A percentile compares a stretch with the other conserved stretches of the same genome.
Conservation (phyloP, 2,329 filamentous ascomycete genomes). For the Trichophyton schoenleinii region DNA sequence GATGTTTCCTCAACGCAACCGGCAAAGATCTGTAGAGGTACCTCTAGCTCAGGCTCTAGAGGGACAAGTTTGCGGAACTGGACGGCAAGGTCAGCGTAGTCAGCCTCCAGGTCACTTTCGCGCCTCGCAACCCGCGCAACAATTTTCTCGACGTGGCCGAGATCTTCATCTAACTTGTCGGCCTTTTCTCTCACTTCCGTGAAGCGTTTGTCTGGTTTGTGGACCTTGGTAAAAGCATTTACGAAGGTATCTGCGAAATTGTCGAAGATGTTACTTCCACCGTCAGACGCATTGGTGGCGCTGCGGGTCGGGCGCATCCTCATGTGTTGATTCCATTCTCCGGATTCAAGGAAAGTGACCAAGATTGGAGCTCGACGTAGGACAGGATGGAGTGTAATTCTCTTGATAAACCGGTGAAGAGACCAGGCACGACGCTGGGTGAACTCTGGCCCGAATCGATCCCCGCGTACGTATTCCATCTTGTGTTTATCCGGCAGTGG, state of each 20-base stretch:
- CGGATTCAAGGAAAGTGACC: conserved; percentile 79
- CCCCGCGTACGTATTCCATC: conserved; percentile 95
- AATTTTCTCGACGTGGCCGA: conserved; percentile 90
- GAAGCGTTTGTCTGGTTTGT: conserved; percentile 90
- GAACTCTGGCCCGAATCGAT: conserved; percentile 89
- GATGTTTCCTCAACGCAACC: conserved; percentile 74
- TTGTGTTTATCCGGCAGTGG: conserved; percentile 97
- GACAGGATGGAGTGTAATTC: conserved; percentile 76
- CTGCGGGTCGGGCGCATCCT: conserved; percentile 57
- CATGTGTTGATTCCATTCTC: conserved; percentile 97
- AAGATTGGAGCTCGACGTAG: conserved; percentile 72
- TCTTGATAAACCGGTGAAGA: conserved; percentile 77
- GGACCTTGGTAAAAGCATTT: conserved; percentile 91
- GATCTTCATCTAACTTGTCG: conserved; percentile 87
- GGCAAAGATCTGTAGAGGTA: conserved; percentile 72
- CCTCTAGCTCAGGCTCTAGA: conserved; percentile 76
- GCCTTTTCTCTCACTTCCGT: conserved; percentile 86
- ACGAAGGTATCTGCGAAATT: conserved; percentile 92
- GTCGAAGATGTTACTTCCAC: conserved; percentile 64
- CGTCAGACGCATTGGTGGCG: conserved; percentile 36
- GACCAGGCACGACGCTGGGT: conserved; percentile 79
- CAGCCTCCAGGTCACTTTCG: conserved; percentile 73
- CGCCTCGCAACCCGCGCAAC: conserved; percentile 78
- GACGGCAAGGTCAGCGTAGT: conserved; percentile 78
- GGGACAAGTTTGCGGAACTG: conserved; percentile 90